phyloP scores from a whole-genome alignment of 176 grass and related monocot species.

The Oryza glumipatula region DNA sequence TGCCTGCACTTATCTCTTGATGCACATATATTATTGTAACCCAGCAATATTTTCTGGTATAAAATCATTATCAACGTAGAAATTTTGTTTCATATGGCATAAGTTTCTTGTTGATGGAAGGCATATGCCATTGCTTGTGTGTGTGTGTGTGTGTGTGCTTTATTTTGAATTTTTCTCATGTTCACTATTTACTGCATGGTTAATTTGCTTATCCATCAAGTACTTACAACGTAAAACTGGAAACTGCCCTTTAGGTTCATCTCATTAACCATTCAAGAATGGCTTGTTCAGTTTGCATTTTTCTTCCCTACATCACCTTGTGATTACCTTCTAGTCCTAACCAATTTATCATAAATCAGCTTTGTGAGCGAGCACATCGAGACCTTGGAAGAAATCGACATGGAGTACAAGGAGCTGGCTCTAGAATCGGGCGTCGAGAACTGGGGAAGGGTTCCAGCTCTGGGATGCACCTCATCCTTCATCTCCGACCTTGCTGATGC shows the following conservation, averaged over 20 bases:
- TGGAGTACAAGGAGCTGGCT: slow-evolving; percentile 98
- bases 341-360: slow-evolving; percentile 40
- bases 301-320: background rate
- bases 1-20: background rate
- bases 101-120: background rate
- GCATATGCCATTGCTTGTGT: background rate
- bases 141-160: background rate
- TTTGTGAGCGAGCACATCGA: slow-evolving; percentile 99
- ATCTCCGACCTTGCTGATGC: slow-evolving; percentile 86
- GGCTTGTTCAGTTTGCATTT: background rate
- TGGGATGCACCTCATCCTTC: slow-evolving; percentile 74
- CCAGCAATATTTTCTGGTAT: slow-evolving; percentile 29
- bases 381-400: slow-evolving; percentile 96
- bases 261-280: background rate
- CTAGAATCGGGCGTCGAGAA: slow-evolving; percentile 89
- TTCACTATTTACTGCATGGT: background rate
- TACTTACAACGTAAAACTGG: background rate
- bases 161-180: background rate
- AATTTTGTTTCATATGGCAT: background rate
- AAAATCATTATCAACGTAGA: background rate
- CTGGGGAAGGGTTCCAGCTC: slow-evolving; percentile 94
- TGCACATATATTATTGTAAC: background rate
- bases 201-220: background rate
- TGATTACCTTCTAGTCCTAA: slow-evolving; percentile 5
- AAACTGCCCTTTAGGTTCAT: background rate